A percentile compares a stretch with the other conserved stretches of the same genome.
Evolutionary conservation across 164 flowering plant species (phyloP).

Genomic region (Stephania yunnanensis): DNA sequence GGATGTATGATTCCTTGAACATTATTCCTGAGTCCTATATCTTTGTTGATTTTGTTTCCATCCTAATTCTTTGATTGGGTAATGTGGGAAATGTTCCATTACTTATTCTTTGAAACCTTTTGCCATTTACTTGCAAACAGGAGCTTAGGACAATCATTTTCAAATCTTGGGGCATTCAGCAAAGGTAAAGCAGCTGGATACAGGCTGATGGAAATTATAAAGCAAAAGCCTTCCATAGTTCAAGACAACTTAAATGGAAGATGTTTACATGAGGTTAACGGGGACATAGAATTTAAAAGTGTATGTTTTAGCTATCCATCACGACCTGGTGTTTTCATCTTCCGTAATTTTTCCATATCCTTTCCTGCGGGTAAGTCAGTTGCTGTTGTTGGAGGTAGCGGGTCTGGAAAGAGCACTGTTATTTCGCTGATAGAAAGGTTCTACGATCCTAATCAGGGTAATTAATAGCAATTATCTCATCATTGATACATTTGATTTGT

Average conservation of each 20-base stretch:
- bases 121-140: slow-evolving; percentile 25
- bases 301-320: slow-evolving; percentile 95
- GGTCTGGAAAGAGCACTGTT: slow-evolving; percentile 99
- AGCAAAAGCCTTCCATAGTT: slow-evolving; percentile 71
- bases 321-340: slow-evolving; percentile 80
- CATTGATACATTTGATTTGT: neutral
- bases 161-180: slow-evolving; percentile 96
- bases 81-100: neutral
- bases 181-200: slow-evolving; percentile 95
- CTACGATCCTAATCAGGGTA: slow-evolving; percentile 92
- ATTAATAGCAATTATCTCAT: slow-evolving; percentile 2
- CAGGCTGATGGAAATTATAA: slow-evolving; percentile 91
- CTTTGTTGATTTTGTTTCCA: neutral
- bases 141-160: slow-evolving; percentile 98
- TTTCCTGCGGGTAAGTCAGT: slow-evolving; percentile 94
- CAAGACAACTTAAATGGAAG: slow-evolving; percentile 62
- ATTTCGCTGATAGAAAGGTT: slow-evolving; percentile 88
- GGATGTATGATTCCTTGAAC: slow-evolving; percentile 60
- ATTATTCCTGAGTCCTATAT: neutral
- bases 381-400: slow-evolving; percentile 98
- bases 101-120: neutral
- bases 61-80: neutral
- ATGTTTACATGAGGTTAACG: slow-evolving; percentile 61
- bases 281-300: slow-evolving; percentile 84
- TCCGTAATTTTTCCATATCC: slow-evolving; percentile 65